Conservation (phyloP, 306 rosid genomes). For the Abrus precatorius region DNA sequence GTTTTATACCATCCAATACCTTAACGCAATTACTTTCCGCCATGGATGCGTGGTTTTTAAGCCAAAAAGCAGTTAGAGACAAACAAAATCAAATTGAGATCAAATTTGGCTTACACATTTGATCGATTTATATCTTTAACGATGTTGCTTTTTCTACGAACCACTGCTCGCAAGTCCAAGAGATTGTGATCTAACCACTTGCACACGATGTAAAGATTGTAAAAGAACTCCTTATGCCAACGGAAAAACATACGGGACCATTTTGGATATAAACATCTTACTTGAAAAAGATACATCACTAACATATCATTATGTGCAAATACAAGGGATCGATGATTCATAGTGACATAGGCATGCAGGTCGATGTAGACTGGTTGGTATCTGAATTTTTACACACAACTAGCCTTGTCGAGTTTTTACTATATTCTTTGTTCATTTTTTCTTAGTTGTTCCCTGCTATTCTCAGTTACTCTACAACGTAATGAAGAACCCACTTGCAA, state of each 20-base stretch:
- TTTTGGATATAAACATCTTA: background rate
- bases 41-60: slow-evolving; percentile 5
- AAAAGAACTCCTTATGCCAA: slow-evolving; percentile 1
- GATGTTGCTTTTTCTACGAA: slow-evolving; percentile 45
- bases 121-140: background rate
- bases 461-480: background rate
- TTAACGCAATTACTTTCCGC: slow-evolving; percentile 25
- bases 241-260: slow-evolving; percentile 30
- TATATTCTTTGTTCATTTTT: background rate
- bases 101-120: slow-evolving; percentile 35
- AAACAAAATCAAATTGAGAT: slow-evolving; percentile 29
- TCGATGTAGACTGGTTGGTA: background rate
- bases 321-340: background rate
- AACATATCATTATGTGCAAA: background rate
- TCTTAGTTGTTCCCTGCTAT: background rate
- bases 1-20: slow-evolving; percentile 25
- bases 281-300: background rate
- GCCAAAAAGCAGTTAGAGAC: slow-evolving; percentile 26
- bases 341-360: too few species aligned
- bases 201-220: slow-evolving; percentile 45
- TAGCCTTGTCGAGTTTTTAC: background rate
- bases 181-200: slow-evolving; percentile 53
- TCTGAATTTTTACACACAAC: slow-evolving; percentile 3
- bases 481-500: background rate
- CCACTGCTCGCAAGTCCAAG: slow-evolving; percentile 17